phyloP scores from a whole-genome alignment of 139 green algal genomes.

The Pedinophyceae sp. region DNA sequence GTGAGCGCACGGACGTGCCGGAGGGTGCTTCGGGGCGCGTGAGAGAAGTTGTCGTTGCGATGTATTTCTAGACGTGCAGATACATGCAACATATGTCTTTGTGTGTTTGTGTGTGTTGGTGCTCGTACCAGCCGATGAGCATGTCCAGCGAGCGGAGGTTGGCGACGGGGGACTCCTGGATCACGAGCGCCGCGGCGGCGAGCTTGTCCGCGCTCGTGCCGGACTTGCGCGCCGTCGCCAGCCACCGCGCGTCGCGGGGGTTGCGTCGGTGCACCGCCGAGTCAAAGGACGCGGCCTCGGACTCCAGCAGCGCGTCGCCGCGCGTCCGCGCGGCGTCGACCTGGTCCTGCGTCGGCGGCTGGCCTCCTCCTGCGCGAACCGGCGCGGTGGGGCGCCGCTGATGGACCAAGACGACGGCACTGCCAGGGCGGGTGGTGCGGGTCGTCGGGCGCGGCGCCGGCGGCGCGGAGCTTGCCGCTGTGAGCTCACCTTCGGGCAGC shows the following conservation, averaged over 20 bases:
- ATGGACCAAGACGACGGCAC: neutral
- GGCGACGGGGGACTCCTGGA: constrained; percentile 56
- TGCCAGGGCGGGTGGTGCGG: constrained; percentile 14
- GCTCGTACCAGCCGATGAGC: constrained; percentile 41
- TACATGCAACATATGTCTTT: constrained; percentile 19
- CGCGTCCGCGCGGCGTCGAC: constrained; percentile 13
- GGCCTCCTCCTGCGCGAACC: neutral
- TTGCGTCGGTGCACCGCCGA: constrained; percentile 25
- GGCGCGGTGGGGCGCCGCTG: neutral
- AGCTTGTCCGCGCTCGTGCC: constrained; percentile 65
- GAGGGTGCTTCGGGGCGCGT: constrained; percentile 29
- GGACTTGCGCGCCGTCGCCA: constrained; percentile 26
- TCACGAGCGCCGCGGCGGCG: constrained; percentile 66
- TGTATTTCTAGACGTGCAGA: too few species aligned
- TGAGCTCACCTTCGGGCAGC: constrained; percentile 9
- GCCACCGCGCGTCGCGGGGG: constrained; percentile 41
- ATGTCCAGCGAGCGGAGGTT: constrained; percentile 62
- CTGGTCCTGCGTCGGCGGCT: constrained; percentile 16
- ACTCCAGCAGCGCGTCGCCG: constrained; percentile 24
- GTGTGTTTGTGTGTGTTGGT: constrained; percentile 44
- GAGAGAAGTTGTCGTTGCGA: constrained; percentile 15
- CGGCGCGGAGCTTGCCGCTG: neutral
- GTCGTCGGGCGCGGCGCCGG: neutral
- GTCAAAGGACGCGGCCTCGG: constrained; percentile 38
- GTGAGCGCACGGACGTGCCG: constrained; percentile 34